Conservation (phyloP, 805 yeast genomes). For the Isabelozyma heimii region DNA sequence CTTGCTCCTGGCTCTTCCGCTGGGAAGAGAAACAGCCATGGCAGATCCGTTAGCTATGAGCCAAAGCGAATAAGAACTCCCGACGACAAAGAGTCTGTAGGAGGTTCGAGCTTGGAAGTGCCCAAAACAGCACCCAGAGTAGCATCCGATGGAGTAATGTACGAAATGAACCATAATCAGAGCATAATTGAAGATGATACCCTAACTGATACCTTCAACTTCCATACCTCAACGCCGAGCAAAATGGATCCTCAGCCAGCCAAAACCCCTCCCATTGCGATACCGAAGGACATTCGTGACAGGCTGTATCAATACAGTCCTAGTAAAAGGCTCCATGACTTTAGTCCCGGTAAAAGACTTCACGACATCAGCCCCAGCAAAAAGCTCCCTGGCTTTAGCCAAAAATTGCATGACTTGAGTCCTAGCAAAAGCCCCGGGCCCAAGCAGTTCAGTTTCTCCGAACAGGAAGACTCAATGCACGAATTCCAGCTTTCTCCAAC, state of each 20-base stretch:
- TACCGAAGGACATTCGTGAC: background rate
- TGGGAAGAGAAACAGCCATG: background rate
- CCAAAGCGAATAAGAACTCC: conserved; percentile 14
- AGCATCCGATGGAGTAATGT: conserved; percentile 21
- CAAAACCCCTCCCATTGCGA: background rate
- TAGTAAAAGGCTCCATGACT: background rate
- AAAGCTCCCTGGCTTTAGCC: background rate
- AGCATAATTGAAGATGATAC: background rate
- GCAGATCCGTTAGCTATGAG: conserved; percentile 20
- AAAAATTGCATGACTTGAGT: background rate
- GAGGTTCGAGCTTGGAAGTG: background rate
- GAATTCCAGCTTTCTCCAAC: conserved; percentile 17
- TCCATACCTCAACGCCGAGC: conserved; percentile 3
- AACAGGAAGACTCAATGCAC: conserved; percentile 20
- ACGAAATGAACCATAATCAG: conserved; percentile 1
- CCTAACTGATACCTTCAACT: conserved; percentile 6
- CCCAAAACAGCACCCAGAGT: conserved; percentile 9
- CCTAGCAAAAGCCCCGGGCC: background rate
- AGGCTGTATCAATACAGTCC: background rate
- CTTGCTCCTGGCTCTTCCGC: conserved; percentile 1
- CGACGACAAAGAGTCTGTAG: background rate
- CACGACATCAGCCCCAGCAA: background rate
- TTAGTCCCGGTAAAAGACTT: background rate
- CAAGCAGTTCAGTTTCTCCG: conserved; percentile 21
- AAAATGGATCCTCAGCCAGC: background rate